Evolutionary conservation across 257 asterid species (phyloP).

Genomic region (Coffea canephora): DNA sequence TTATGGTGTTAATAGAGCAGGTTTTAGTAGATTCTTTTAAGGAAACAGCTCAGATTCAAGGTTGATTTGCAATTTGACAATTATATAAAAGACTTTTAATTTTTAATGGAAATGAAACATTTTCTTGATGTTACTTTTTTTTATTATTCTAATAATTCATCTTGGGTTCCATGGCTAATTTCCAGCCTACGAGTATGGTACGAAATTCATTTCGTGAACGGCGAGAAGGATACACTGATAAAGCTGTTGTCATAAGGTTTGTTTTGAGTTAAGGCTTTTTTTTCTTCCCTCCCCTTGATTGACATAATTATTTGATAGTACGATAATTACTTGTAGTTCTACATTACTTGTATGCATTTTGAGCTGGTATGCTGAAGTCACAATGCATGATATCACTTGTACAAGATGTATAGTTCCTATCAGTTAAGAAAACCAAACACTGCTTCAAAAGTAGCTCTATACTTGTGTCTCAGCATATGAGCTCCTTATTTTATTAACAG

Average conservation of each 20-base stretch:
- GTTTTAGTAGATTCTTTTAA: not conserved
- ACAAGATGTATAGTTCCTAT: not conserved
- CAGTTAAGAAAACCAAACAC: not conserved
- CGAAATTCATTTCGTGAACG: slow-evolving; percentile 83
- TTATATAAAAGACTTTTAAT: not conserved
- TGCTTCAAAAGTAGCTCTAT: not conserved
- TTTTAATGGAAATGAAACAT: not conserved
- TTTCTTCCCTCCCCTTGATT: not conserved
- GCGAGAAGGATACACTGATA: slow-evolving; percentile 90
- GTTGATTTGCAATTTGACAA: slow-evolving; percentile 1
- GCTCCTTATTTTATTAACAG: not conserved
- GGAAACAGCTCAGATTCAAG: not conserved
- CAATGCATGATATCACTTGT: not conserved
- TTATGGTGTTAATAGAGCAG: slow-evolving; percentile 20
- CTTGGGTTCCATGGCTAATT: slow-evolving; percentile 24
- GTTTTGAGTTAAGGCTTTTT: not conserved
- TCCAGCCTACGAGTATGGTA: slow-evolving; percentile 82
- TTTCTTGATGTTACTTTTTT: slow-evolving; percentile 7
- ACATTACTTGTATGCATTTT: not conserved
- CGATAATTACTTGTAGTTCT: not conserved
- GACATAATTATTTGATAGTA: no score
- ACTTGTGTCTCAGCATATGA: not conserved
- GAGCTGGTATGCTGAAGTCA: not conserved
- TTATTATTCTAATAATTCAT: slow-evolving; percentile 4
- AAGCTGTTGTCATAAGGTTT: slow-evolving; percentile 93